Conservation (phyloP, 768 basidiomycete genomes). For the Paxillus involutus region DNA sequence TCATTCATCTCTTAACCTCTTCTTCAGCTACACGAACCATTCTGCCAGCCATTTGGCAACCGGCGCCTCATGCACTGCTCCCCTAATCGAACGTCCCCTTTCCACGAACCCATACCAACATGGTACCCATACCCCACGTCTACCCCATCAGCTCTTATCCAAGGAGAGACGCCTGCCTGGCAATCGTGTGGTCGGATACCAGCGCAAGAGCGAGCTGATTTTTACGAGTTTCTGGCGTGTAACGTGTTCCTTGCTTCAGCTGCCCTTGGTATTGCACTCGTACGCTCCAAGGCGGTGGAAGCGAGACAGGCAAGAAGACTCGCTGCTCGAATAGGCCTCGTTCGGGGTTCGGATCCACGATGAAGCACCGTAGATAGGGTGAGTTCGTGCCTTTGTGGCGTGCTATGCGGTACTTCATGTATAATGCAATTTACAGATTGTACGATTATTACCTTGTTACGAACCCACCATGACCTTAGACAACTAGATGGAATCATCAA, state of each 20-base stretch:
- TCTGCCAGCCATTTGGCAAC: slow-evolving; percentile 95
- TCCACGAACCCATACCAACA: slow-evolving; percentile 17
- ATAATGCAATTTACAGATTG: neutral
- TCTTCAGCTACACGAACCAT: slow-evolving; percentile 78
- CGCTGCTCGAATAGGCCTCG: slow-evolving; percentile 82
- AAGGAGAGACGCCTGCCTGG: slow-evolving; percentile 80
- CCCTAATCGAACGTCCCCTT: slow-evolving; percentile 28
- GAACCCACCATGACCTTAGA: neutral
- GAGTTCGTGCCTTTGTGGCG: neutral
- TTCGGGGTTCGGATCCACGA: slow-evolving; percentile 32
- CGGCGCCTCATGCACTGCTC: slow-evolving; percentile 85
- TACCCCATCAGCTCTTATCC: slow-evolving; percentile 11
- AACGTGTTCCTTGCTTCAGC: slow-evolving; percentile 72
- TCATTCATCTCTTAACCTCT: slow-evolving; percentile 5
- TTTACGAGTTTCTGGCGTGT: slow-evolving; percentile 87
- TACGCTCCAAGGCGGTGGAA: slow-evolving; percentile 67
- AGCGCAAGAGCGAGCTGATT: slow-evolving; percentile 77
- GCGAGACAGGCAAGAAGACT: slow-evolving; percentile 77
- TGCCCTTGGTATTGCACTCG: slow-evolving; percentile 63
- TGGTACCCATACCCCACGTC: slow-evolving; percentile 11
- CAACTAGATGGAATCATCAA: no score
- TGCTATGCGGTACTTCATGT: neutral
- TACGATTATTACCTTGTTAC: neutral
- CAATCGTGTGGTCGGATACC: slow-evolving; percentile 90
- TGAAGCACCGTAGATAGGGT: slow-evolving; percentile 4